These are phyloP conservation scores for Blastobotrys malaysiensis DNA, from an alignment of 1,139 yeast genomes.

Conservation along the genomic window DNA sequence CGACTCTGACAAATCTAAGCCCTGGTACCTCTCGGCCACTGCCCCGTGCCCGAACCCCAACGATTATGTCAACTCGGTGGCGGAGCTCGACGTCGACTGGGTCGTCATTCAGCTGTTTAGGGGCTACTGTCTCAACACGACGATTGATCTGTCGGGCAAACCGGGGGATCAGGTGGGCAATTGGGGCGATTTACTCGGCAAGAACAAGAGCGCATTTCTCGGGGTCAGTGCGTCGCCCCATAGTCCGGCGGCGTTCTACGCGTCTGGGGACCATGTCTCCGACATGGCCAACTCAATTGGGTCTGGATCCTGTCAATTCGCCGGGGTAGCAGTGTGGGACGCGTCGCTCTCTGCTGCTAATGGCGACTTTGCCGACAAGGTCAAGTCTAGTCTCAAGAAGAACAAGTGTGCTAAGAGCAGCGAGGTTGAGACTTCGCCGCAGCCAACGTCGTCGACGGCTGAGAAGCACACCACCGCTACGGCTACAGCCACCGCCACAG, in stretches of 20 bases:
- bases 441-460: background rate
- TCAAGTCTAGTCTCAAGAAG: background rate
- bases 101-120: background rate
- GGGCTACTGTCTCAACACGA: background rate
- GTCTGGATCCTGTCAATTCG: background rate
- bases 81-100: background rate
- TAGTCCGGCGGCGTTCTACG: background rate
- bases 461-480: background rate
- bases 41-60: slow-evolving; percentile 96
- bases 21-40: slow-evolving; percentile 81
- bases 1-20: slow-evolving; percentile 36
- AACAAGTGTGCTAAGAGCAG: background rate
- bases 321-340: background rate
- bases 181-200: background rate
- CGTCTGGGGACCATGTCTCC: background rate
- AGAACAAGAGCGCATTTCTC: background rate
- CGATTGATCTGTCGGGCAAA: background rate
- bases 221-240: background rate
- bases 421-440: background rate
- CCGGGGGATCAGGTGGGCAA: background rate
- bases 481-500: background rate
- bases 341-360: background rate
- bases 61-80: slow-evolving; percentile 36
- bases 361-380: background rate
- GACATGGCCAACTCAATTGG: background rate